A percentile compares a stretch with the other conserved stretches of the same genome.
Evolutionary conservation across 163 green algal genomes (phyloP).

Genomic region (Scenedesmus sp.): DNA sequence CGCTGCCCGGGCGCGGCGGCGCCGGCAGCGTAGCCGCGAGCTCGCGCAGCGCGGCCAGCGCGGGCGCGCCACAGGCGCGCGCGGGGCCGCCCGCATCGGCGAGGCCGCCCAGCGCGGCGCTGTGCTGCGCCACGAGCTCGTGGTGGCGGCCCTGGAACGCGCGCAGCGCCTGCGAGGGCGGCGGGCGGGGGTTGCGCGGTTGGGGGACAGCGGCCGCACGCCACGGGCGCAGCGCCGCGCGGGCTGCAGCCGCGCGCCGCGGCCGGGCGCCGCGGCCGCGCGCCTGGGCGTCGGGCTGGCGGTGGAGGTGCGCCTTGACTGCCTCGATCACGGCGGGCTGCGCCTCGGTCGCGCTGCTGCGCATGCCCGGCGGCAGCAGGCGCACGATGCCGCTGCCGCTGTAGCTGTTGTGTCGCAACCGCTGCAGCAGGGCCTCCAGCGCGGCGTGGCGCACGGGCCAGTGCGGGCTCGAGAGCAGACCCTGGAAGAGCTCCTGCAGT

Average conservation of each 20-base stretch:
- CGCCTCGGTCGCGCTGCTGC: conserved; percentile 8
- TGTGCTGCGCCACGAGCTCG: conserved; percentile 24
- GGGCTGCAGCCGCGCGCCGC: too few species aligned
- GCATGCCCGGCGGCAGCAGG: conserved; percentile 30
- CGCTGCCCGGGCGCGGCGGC: too few species aligned
- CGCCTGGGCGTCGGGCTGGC: conserved; percentile 14
- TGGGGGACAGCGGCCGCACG: too few species aligned
- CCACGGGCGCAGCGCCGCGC: too few species aligned
- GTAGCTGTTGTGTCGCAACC: conserved; percentile 24
- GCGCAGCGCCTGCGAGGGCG: neutral
- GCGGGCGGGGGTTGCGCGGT: too few species aligned
- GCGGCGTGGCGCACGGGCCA: conserved; percentile 36
- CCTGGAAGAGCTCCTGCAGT: conserved; percentile 38
- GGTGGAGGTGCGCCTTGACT: conserved; percentile 28
- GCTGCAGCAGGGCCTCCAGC: conserved; percentile 12
- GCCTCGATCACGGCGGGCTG: conserved; percentile 11
- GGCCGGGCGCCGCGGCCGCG: too few species aligned
- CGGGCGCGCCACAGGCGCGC: too few species aligned
- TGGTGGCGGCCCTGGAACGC: neutral
- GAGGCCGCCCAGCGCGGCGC: neutral
- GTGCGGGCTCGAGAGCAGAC: conserved; percentile 30
- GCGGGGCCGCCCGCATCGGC: too few species aligned
- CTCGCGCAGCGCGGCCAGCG: too few species aligned
- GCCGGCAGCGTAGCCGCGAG: too few species aligned
- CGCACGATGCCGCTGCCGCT: neutral